Conservation (phyloP, 495 filamentous ascomycete genomes). For the Apodospora peruviana region DNA sequence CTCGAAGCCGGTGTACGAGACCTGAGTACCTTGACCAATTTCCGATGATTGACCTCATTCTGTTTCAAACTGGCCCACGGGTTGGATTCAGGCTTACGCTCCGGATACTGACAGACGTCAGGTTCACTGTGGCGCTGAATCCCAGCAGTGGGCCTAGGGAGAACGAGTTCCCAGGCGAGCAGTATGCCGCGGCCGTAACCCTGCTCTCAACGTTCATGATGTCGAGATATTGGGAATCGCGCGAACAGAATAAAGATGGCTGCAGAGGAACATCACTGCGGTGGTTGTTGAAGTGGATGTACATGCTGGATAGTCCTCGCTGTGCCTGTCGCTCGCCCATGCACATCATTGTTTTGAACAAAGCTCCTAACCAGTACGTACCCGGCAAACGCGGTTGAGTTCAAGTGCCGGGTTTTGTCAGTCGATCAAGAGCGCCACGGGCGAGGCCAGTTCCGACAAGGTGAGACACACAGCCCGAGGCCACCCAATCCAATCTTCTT, state of each 20-base stretch:
- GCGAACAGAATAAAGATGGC: background rate
- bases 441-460: too few relatives aligned
- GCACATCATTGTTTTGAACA: background rate
- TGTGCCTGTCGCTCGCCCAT: background rate
- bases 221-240: background rate
- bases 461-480: too few relatives aligned
- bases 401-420: too few relatives aligned
- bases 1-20: conserved; percentile 38
- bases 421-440: too few relatives aligned
- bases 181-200: background rate
- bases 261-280: background rate
- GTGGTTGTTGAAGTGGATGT: background rate
- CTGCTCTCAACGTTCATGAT: background rate
- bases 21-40: conserved; percentile 1
- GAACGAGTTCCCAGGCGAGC: too few relatives aligned
- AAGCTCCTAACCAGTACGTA: background rate
- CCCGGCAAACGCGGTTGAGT: too few relatives aligned
- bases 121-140: background rate
- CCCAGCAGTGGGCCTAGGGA: background rate
- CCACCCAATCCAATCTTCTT: too few relatives aligned
- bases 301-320: background rate
- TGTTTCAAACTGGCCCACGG: too few relatives aligned
- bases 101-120: too few relatives aligned
- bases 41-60: background rate
- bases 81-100: too few relatives aligned